Conservation (phyloP, 192 early-diverging fungal genomes). For the Backusella australiensis region DNA sequence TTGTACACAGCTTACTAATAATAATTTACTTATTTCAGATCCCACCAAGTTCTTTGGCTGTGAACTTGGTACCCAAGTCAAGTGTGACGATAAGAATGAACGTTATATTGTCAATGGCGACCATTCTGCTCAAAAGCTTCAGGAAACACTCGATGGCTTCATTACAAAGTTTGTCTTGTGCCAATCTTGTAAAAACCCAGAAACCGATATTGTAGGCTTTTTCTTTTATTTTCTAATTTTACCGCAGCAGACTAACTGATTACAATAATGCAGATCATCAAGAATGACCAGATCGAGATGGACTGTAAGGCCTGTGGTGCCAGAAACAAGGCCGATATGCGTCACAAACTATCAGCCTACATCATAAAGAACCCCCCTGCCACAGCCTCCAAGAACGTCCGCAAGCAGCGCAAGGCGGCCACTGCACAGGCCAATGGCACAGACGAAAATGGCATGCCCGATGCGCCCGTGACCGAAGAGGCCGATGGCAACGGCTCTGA, state of each 20-base stretch:
- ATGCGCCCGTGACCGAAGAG: conserved; percentile 41
- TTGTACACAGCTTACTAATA: background rate
- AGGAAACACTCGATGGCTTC: conserved; percentile 82
- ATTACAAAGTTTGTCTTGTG: conserved; percentile 96
- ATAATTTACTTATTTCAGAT: conserved; percentile 34
- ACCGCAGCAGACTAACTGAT: background rate
- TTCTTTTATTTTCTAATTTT: background rate
- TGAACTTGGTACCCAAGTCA: conserved; percentile 94
- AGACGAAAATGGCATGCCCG: conserved; percentile 42
- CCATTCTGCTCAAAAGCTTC: conserved; percentile 85
- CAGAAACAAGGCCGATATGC: conserved; percentile 77
- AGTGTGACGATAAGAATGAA: conserved; percentile 86
- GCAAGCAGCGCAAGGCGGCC: conserved; percentile 53
- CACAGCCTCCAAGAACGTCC: conserved; percentile 45
- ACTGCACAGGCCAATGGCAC: conserved; percentile 46
- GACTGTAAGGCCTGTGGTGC: conserved; percentile 95
- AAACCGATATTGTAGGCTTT: conserved; percentile 81
- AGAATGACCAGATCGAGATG: conserved; percentile 57
- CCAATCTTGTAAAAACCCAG: conserved; percentile 90
- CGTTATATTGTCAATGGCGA: conserved; percentile 95
- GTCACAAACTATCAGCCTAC: conserved; percentile 85
- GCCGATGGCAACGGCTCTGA: conserved; percentile 50
- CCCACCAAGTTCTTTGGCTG: conserved; percentile 92
- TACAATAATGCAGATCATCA: conserved; percentile 42
- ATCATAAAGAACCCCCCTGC: conserved; percentile 93